These are phyloP conservation scores for Somion occarium DNA, from an alignment of 1,284 basidiomycete genomes.

Conservation along the genomic window DNA sequence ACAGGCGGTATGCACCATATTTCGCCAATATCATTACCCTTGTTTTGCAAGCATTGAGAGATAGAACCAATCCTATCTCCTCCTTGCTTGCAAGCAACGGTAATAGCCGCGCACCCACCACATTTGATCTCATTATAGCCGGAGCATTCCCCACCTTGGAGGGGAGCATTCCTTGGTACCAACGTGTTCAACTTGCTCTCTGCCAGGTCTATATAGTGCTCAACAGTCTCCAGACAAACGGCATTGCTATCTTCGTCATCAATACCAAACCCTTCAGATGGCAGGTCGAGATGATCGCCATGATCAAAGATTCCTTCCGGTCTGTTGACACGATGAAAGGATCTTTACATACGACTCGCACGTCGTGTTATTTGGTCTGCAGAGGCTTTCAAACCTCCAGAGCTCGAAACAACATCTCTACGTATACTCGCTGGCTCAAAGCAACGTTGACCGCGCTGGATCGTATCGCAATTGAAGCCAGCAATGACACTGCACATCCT, in stretches of 20 bases:
- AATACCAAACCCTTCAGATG: conserved; percentile 15
- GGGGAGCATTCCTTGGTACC: conserved; percentile 7
- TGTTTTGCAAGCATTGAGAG: background rate
- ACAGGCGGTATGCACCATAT: conserved; percentile 7
- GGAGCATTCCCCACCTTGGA: conserved; percentile 15
- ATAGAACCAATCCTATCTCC: conserved; percentile 1
- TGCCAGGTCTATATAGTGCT: conserved; percentile 14
- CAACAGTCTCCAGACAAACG: conserved; percentile 10
- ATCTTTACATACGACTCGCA: conserved; percentile 8
- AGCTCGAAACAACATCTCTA: background rate
- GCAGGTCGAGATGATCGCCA: conserved; percentile 13
- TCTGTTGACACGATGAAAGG: conserved; percentile 9
- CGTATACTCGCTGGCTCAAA: background rate
- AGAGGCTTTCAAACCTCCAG: conserved; percentile 10
- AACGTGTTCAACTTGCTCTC: conserved; percentile 8
- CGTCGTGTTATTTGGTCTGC: conserved; percentile 18
- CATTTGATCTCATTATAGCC: conserved; percentile 18
- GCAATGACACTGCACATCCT: background rate
- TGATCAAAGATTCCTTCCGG: conserved; percentile 13
- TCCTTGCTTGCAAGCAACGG: background rate
- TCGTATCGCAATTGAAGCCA: background rate
- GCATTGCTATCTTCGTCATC: conserved; percentile 12
- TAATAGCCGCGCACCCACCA: background rate
- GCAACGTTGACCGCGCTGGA: conserved; percentile 6
- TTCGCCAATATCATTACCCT: conserved; percentile 11